Evolutionary conservation across 768 basidiomycete species (phyloP), one percentile per base, ranked within the genome.

Genomic region (Termitomyces sp.): DNA sequence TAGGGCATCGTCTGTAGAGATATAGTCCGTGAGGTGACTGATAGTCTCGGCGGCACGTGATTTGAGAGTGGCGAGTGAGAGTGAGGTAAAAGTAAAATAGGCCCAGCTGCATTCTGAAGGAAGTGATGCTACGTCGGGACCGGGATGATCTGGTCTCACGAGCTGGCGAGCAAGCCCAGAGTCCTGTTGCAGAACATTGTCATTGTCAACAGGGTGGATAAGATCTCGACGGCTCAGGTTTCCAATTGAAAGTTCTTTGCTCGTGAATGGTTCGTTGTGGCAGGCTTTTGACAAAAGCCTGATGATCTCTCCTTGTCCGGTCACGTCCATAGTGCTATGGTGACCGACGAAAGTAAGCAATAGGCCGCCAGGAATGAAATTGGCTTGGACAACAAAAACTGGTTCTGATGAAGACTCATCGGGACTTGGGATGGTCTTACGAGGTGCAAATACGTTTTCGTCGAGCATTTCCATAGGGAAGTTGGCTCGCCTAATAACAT

Each of bases 1-100:
- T 24, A 68, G 56, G 11, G 64, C 60, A 41, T 69, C 68, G 51
- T 69, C 67, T 2, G 67, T 68, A 9, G 67, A 66, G 32, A 69
- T 54, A 54, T 58, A 69, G 3, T 34, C 15, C 4, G 51, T n/a
- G 32, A 60, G 28, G 26, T 62, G 53, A 37, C 35, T 40, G 42
- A 45, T 34, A 30, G 61, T 57, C 14, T 55, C n/a, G 9, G 47
- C 47, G 11, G 65, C 66, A 19, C 58, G 44, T 0, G 60, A 38
- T 54, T 69, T 68, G 5, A 69, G 55, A 14, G 63, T 24, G 5
- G 22, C 10, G 14, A 56, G 44, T 8, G 50, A 56, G 6, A 24
- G 11, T 37, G 44, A 40, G 14, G 35, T 32, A 15, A 56, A 56
- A 12, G 37, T n/a, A 11, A 54, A 54, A 40, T 32, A 46, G 28